Base-by-base conservation (phyloP, 306 rosid species). In the Corylus avellana region DNA sequence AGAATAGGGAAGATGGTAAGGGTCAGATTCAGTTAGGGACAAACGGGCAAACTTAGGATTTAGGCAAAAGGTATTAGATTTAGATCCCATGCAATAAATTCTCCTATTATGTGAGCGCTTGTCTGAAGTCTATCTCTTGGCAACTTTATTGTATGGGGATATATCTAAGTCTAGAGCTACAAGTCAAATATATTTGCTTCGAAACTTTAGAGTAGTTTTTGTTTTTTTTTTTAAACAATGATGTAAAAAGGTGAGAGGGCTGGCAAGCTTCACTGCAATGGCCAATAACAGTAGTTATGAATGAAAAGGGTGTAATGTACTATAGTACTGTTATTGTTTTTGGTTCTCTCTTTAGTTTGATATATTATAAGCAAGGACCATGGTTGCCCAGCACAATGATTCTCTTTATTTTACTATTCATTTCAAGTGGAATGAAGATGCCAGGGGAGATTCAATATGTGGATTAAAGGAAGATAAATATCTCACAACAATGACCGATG, bases 21-120 rank as follows among this genome's bases (percentile, higher is more conserved):
- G 6, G 10, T 7, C 86, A 83, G 42, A 56, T 86, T 44, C 90
- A 86, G 72, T 47, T 84, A 55, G 84, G 76, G 51, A 73, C 76
- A n/a, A 81, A 61, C 76, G 75, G 78, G 16, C 77, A 29, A 22
- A 46, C 57, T 62, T 84, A 82, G 69, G 7, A 42, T 8, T 18
- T 1, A 7, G 14, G 53, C 11, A 10, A 49, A 49, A 49, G 53
- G 8, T 5, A 5, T 42, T 1, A 6, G 1, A 5, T 42, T 42
- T 6, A 42, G 1, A 5, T 42, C 46, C 8, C 46, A 0, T 42
- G 8, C 46, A 42, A 42, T 42, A 42, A 8, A 1, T 42, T 42
- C 7, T 42, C 46, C 8, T 42, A 42, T 5, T 49, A 48, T 10
- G 51, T 48, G 14, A 49, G 4, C 5, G 7, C 8, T 1, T 42